Conservation (phyloP, 2,329 filamentous ascomycete genomes). For the Aspergillus sp. region DNA sequence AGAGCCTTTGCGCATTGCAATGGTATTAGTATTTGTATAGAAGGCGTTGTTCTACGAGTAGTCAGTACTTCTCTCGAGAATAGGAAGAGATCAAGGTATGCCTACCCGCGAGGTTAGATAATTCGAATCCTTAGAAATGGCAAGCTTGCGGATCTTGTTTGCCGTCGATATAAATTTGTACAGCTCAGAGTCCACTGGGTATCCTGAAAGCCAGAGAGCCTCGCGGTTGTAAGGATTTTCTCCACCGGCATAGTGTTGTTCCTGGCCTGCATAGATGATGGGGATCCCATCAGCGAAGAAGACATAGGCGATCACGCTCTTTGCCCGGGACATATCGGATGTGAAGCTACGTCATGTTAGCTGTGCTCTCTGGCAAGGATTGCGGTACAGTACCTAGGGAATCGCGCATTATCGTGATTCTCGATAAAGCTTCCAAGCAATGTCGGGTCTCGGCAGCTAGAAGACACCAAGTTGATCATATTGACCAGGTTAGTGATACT, state of each 20-base stretch:
- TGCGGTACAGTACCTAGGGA: constrained; percentile 34
- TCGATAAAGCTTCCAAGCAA: constrained; percentile 57
- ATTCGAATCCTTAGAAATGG: constrained; percentile 33
- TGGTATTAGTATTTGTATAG: constrained; percentile 42
- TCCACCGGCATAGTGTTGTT: constrained; percentile 58
- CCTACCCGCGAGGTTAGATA: constrained; percentile 41
- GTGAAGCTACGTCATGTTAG: constrained; percentile 23
- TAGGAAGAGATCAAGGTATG: not conserved
- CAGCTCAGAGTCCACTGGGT: constrained; percentile 45
- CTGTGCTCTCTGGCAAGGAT: not conserved
- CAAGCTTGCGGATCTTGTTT: constrained; percentile 51
- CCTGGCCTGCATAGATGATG: constrained; percentile 66
- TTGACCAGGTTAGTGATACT: constrained; percentile 34
- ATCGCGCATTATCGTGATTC: constrained; percentile 61
- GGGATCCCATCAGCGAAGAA: constrained; percentile 61
- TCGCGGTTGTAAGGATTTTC: constrained; percentile 53
- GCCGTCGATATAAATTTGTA: constrained; percentile 48
- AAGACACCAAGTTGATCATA: constrained; percentile 33
- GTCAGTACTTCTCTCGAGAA: no score
- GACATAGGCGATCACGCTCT: constrained; percentile 61
- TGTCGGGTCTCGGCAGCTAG: constrained; percentile 42
- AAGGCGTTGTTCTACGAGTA: constrained; percentile 35
- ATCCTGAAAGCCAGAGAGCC: constrained; percentile 56
- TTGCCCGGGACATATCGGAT: constrained; percentile 45
- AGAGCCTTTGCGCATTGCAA: constrained; percentile 44